phyloP scores from a whole-genome alignment of 306 rosid genomes.

The Vigna mungo region DNA sequence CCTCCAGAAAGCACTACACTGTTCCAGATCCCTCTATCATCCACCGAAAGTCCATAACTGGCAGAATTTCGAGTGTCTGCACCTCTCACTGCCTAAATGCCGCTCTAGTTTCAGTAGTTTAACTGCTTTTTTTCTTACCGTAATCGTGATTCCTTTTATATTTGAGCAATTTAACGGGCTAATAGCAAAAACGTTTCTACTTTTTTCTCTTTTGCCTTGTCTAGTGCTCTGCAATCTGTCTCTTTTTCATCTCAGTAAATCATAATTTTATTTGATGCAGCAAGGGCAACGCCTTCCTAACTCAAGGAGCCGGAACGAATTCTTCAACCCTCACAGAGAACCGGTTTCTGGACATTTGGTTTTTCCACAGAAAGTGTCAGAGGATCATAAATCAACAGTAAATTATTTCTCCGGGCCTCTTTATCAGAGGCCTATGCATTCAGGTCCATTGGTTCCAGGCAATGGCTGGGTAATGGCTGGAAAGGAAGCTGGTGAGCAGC shows the following conservation, averaged over 20 bases:
- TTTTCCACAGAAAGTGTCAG: constrained; percentile 59
- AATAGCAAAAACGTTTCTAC: neutral
- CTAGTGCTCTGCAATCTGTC: constrained; percentile 2
- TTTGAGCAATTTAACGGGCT: constrained; percentile 1
- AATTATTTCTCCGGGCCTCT: constrained; percentile 54
- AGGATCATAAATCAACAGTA: constrained; percentile 47
- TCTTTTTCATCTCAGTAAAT: constrained; percentile 29
- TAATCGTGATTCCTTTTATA: constrained; percentile 14
- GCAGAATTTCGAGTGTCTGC: neutral
- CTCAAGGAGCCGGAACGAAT: constrained; percentile 56
- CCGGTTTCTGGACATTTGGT: constrained; percentile 64
- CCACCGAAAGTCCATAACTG: neutral
- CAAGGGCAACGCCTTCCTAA: constrained; percentile 56
- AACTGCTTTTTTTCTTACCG: constrained; percentile 2
- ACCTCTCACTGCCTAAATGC: neutral
- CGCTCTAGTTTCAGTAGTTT: constrained; percentile 5
- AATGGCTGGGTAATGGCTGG: constrained; percentile 56
- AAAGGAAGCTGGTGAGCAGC: constrained; percentile 54
- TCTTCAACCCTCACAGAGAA: constrained; percentile 57
- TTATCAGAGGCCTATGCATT: constrained; percentile 61
- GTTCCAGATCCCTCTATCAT: neutral
- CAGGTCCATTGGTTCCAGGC: constrained; percentile 74
- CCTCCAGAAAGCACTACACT: neutral
- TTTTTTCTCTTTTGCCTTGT: neutral
- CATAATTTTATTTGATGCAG: constrained; percentile 50